Evolutionary conservation across 2,329 filamentous ascomycete genomes (phyloP).

Genomic region (Fusarium sulawesiense): DNA sequence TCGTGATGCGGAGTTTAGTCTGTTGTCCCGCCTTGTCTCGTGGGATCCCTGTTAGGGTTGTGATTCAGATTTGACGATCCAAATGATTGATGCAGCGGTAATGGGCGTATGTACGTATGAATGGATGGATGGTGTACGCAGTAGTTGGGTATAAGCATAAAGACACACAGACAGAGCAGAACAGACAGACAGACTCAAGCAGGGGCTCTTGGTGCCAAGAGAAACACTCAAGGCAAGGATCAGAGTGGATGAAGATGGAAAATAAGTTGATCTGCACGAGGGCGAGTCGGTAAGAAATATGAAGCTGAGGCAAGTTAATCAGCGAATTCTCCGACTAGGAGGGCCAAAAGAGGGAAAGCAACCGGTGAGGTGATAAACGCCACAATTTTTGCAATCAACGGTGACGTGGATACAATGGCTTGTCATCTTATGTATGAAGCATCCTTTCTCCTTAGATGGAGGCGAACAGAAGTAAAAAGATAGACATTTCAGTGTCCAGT

Average conservation of each 20-base stretch:
- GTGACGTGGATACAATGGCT: constrained; percentile 31
- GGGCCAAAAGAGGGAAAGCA: constrained; percentile 27
- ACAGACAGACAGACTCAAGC: constrained; percentile 10
- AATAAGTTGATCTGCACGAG: constrained; percentile 30
- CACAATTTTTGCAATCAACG: constrained; percentile 44
- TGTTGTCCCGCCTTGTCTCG: constrained; percentile 9
- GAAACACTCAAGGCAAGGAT: constrained; percentile 10
- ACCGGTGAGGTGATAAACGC: constrained; percentile 45
- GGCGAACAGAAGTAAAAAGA: neutral
- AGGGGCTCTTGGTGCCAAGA: constrained; percentile 13
- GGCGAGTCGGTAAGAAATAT: constrained; percentile 25
- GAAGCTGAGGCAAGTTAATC: constrained; percentile 12
- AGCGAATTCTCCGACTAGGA: constrained; percentile 30
- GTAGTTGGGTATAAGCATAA: constrained; percentile 1
- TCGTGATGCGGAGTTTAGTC: constrained; percentile 32
- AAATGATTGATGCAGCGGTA: constrained; percentile 5
- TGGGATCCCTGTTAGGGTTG: constrained; percentile 28
- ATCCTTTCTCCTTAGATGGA: constrained; percentile 14
- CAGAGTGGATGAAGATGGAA: constrained; percentile 26
- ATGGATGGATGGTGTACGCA: constrained; percentile 11
- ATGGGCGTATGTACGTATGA: neutral
- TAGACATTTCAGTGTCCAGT: neutral
- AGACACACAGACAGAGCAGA: constrained; percentile 16
- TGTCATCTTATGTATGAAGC: constrained; percentile 7
- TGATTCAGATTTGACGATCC: constrained; percentile 25